Conservation (phyloP, 352 stramenopile genomes). For the Nothophytophthora sp. region DNA sequence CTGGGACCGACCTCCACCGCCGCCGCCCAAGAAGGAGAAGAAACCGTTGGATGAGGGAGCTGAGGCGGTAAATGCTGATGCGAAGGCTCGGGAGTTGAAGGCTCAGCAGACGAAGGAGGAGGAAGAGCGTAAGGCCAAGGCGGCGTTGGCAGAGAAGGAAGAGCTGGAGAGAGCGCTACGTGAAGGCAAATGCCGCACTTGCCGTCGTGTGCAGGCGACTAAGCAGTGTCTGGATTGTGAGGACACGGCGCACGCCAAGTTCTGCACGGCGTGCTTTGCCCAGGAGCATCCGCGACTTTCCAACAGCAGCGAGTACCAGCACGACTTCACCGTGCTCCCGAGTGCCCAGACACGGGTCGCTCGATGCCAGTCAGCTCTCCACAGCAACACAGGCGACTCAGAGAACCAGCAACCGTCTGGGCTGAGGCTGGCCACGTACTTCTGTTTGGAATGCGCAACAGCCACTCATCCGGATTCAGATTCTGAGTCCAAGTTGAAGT, state of each 20-base stretch:
- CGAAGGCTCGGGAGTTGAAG: neutral
- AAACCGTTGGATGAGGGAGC: slow-evolving; percentile 6
- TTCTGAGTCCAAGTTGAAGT: neutral
- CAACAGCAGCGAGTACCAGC: slow-evolving; percentile 17
- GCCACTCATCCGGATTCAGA: neutral
- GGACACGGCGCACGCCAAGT: slow-evolving; percentile 20
- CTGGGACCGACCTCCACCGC: slow-evolving; percentile 44
- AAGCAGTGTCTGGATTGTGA: slow-evolving; percentile 66
- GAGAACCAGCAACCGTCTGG: slow-evolving; percentile 11
- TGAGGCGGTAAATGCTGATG: neutral
- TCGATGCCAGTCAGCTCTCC: slow-evolving; percentile 28
- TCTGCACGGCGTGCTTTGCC: slow-evolving; percentile 58
- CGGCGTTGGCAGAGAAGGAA: too few relatives aligned
- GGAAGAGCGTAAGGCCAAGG: slow-evolving; percentile 3
- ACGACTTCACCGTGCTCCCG: slow-evolving; percentile 66
- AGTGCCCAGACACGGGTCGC: slow-evolving; percentile 13
- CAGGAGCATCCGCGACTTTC: slow-evolving; percentile 36
- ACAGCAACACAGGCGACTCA: slow-evolving; percentile 9
- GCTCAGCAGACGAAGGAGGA: neutral
- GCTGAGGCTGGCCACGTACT: slow-evolving; percentile 36
- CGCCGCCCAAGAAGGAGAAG: slow-evolving; percentile 1
- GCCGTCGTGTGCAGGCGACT: slow-evolving; percentile 27
- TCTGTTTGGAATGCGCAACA: slow-evolving; percentile 36
- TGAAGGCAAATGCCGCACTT: slow-evolving; percentile 44
- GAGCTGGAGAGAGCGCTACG: slow-evolving; percentile 9